Evolutionary conservation across 345 rosid genomes (phyloP).

Genomic region (Murraya paniculata): DNA sequence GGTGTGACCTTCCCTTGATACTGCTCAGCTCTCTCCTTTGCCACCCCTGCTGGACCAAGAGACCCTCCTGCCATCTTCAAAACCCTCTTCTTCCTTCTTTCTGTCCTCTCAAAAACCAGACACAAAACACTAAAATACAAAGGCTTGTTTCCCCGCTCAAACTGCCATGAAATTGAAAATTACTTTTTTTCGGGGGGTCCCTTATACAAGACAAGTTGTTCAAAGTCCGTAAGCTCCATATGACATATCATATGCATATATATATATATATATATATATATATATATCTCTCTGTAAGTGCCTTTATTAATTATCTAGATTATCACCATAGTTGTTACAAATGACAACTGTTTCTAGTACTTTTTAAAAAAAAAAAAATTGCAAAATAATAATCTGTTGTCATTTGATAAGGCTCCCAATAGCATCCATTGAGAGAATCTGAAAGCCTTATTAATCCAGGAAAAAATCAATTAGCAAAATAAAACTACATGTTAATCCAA

Average conservation of each 20-base stretch:
- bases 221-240: not conserved
- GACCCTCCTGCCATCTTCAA: slow-evolving; percentile 79
- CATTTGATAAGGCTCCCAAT: not conserved
- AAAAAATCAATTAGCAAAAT: not conserved
- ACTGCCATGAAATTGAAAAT: not conserved
- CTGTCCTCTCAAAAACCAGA: slow-evolving; percentile 5
- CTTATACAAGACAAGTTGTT: not conserved
- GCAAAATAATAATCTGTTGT: not conserved
- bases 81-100: not conserved
- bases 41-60: slow-evolving; percentile 67
- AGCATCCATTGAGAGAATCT: not conserved
- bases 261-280: not conserved
- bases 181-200: not conserved
- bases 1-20: slow-evolving; percentile 76
- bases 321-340: not conserved
- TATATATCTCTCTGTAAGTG: not conserved
- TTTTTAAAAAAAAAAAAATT: too few species aligned
- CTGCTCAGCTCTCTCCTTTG: slow-evolving; percentile 77
- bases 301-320: not conserved
- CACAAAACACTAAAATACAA: not conserved
- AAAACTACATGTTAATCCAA: not conserved
- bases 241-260: not conserved
- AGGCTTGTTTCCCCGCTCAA: not conserved
- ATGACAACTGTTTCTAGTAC: not conserved
- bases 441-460: not conserved